Evolutionary conservation across 371 early-diverging fungal species (phyloP), one percentile per base, ranked within the genome.

Genomic region (Ordospora colligata): DNA sequence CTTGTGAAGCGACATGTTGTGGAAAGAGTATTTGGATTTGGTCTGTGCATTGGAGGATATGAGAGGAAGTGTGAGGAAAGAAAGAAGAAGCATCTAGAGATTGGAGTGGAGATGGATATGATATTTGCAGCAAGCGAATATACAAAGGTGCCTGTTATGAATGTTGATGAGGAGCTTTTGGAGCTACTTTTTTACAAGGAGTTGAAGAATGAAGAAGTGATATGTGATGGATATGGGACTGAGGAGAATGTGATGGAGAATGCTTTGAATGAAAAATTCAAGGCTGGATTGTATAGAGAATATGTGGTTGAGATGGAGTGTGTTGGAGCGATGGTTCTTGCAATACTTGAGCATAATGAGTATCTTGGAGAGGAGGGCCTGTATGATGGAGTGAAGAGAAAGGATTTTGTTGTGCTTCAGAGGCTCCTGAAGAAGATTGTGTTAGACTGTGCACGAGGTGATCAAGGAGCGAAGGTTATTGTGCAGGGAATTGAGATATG

Each of bases 281-380:
- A 21, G 7, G 19, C 73, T 42, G 78, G 77, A 9, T 72, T 71
- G 27, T 64, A 74, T 67, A 53, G 68, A 21, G 21, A 14, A 12
- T 72, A 69, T 22, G 7, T 22, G 9, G 21, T 77, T 17, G 64
- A 76, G 47, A 25, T 82, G 45, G 80, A 79, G 19, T 67, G 68
- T 63, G n/a, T 37, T 12, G 64, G 66, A 32, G 62, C 80, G 27
- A 40, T 77, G 12, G 40, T 82, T 21, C 45, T 79, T 9, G 44
- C 76, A n/a, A 79, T 79, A 40, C 43, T 82, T 27, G 76, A 82
- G 54, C 58, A 79, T 66, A 32, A 75, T 27, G 22, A 19, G n/a
- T 23, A 72, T 44, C 10, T 73, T 3, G 27, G 23, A 9, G 46
- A 75, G 50, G 49, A 46, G 2, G 52, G 21, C 14, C 17, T 64